Conservation (phyloP, 1,284 basidiomycete species). For the Boletus austroedulis region DNA sequence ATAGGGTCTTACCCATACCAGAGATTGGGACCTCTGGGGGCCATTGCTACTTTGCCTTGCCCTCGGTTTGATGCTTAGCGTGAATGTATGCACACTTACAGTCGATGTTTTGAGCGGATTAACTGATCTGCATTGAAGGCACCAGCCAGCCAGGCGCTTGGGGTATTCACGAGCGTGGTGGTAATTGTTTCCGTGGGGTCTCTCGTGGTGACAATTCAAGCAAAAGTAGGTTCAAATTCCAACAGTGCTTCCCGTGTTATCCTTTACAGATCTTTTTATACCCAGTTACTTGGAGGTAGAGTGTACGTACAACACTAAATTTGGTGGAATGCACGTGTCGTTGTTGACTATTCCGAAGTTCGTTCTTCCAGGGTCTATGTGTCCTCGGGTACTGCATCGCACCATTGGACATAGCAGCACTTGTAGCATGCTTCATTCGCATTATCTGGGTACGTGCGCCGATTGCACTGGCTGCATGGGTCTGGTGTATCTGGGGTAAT, state of each 20-base stretch:
- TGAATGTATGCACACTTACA: slow-evolving; percentile 61
- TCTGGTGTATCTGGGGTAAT: slow-evolving; percentile 94
- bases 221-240: slow-evolving; percentile 67
- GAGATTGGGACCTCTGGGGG: slow-evolving; percentile 97
- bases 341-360: slow-evolving; percentile 47
- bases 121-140: slow-evolving; percentile 51
- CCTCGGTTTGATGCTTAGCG: slow-evolving; percentile 83
- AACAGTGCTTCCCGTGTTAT: neutral
- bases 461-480: slow-evolving; percentile 81
- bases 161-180: slow-evolving; percentile 89
- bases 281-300: slow-evolving; percentile 84
- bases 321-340: neutral
- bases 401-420: slow-evolving; percentile 83
- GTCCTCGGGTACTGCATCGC: slow-evolving; percentile 91
- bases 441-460: slow-evolving; percentile 84
- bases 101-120: neutral
- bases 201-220: slow-evolving; percentile 87
- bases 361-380: slow-evolving; percentile 94
- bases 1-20: slow-evolving; percentile 32
- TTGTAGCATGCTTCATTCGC: slow-evolving; percentile 83
- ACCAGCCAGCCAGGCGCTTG: slow-evolving; percentile 76
- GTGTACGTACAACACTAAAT: slow-evolving; percentile 56
- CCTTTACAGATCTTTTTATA: slow-evolving; percentile 4
- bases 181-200: slow-evolving; percentile 89
- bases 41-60: slow-evolving; percentile 84